phyloP scores from a whole-genome alignment of 164 flowering plant genomes.

The Cinnamomum micranthum region DNA sequence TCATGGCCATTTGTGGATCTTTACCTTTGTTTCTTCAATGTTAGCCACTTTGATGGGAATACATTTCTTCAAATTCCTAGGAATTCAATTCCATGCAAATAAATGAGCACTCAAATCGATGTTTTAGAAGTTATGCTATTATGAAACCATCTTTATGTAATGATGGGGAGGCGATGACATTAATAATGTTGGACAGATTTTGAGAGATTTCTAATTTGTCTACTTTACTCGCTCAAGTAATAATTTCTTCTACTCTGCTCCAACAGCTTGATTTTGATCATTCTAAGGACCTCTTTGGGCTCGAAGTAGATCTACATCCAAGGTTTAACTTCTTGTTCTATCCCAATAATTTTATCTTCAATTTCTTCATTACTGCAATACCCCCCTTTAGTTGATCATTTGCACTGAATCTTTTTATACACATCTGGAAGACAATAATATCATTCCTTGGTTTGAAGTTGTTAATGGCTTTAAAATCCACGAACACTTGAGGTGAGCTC shows the following conservation, averaged over 20 bases:
- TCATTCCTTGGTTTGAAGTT: background rate
- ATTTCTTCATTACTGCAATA: background rate
- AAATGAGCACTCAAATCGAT: background rate
- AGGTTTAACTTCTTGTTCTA: conserved; percentile 33
- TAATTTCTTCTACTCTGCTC: conserved; percentile 4
- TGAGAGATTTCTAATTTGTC: background rate
- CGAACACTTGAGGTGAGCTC: background rate
- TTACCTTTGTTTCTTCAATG: no score
- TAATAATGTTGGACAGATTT: background rate
- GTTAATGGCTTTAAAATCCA: background rate
- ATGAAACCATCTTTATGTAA: no score
- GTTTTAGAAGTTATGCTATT: background rate
- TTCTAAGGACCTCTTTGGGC: conserved; percentile 66
- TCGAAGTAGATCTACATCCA: conserved; percentile 44
- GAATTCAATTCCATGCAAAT: background rate
- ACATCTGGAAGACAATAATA: background rate
- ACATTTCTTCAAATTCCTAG: no score
- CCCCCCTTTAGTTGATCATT: no score
- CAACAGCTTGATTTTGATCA: conserved; percentile 65
- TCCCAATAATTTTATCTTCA: background rate
- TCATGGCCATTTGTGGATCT: no score
- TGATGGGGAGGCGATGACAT: no score
- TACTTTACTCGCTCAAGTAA: background rate
- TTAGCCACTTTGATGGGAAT: no score
- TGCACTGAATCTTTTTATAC: background rate